A percentile compares a stretch with the other conserved stretches of the same genome.
These are phyloP conservation scores for Pseudogymnoascus destructans DNA, from an alignment of 2,329 filamentous ascomycete genomes.

Conservation along the genomic window DNA sequence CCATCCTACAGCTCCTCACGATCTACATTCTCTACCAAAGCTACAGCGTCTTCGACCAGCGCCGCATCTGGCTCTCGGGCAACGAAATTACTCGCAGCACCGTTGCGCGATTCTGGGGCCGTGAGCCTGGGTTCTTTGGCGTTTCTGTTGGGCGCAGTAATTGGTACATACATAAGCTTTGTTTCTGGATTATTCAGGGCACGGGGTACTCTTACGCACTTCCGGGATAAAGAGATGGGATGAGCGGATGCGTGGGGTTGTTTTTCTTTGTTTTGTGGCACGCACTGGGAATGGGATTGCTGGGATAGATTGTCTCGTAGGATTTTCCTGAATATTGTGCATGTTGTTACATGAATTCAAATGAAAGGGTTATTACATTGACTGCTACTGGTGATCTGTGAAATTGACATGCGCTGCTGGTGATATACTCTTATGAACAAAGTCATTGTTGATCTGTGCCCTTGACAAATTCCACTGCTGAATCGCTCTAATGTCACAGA, in stretches of 20 bases:
- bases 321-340: not conserved
- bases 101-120: not conserved
- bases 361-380: slow-evolving; percentile 2
- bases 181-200: not conserved
- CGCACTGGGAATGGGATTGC: not conserved
- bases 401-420: not conserved
- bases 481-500: not conserved
- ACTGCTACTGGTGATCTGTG: not conserved
- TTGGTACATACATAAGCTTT: not conserved
- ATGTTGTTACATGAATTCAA: not conserved
- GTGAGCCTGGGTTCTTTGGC: not conserved
- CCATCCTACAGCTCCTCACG: not conserved
- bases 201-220: not conserved
- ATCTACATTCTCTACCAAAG: not conserved
- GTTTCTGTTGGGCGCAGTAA: too few species aligned
- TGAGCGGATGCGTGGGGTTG: not conserved
- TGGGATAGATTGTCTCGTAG: not conserved
- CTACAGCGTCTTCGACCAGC: not conserved
- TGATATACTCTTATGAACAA: too few species aligned
- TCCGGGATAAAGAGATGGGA: not conserved
- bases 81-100: not conserved
- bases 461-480: not conserved
- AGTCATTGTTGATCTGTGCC: not conserved
- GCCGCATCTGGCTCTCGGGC: not conserved
- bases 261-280: not conserved